Evolutionary conservation across 2,329 filamentous ascomycete genomes (phyloP).

Genomic region (Niveomyces coronatus): DNA sequence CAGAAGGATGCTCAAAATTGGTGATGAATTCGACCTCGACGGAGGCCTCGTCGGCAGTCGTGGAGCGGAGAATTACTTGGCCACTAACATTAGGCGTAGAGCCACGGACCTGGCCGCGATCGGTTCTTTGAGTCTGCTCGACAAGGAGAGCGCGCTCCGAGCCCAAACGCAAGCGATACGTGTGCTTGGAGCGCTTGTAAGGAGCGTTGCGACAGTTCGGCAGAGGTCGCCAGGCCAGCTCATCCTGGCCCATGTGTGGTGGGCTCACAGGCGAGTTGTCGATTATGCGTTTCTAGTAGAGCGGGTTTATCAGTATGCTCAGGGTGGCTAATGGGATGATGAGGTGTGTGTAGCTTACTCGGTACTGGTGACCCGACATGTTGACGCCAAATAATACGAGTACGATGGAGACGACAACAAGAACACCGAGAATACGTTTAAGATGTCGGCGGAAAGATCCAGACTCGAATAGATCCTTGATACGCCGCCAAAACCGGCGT

Average conservation of each 20-base stretch:
- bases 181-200: constrained; percentile 12
- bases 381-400: constrained; percentile 17
- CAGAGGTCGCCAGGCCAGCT: constrained; percentile 19
- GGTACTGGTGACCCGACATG: constrained; percentile 12
- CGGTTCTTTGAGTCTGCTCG: constrained; percentile 23
- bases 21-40: constrained; percentile 34
- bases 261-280: constrained; percentile 17
- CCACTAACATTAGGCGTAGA: constrained; percentile 30
- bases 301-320: neutral
- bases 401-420: constrained; percentile 25
- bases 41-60: constrained; percentile 21
- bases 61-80: constrained; percentile 33
- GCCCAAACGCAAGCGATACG: constrained; percentile 23
- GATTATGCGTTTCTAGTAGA: constrained; percentile 14
- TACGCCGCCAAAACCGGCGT: constrained; percentile 21
- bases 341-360: constrained; percentile 19
- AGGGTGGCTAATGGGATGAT: neutral
- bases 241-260: constrained; percentile 13
- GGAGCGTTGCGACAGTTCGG: constrained; percentile 18
- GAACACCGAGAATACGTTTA: constrained; percentile 20
- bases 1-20: constrained; percentile 31
- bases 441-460: constrained; percentile 18
- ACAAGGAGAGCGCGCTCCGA: constrained; percentile 27
- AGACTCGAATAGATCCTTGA: constrained; percentile 14
- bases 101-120: constrained; percentile 14